phyloP scores from a whole-genome alignment of 192 early-diverging fungal genomes.

The Lunasporangiospora selenospora region DNA sequence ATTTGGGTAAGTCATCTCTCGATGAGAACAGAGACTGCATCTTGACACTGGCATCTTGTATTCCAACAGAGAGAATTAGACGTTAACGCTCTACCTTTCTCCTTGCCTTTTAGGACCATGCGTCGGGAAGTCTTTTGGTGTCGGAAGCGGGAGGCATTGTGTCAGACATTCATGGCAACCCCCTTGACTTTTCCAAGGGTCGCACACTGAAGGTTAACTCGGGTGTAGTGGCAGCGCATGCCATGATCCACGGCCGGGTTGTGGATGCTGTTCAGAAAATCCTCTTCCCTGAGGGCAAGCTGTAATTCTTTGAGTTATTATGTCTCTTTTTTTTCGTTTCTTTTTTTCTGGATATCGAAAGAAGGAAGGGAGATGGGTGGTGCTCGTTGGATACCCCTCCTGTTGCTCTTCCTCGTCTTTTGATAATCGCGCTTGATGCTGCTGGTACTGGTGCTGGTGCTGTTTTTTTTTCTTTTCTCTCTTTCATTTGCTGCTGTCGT shows the following conservation, averaged over 20 bases:
- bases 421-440: too few relatives aligned
- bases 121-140: slow-evolving; percentile 89
- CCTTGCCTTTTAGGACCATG: slow-evolving; percentile 78
- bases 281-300: slow-evolving; percentile 49
- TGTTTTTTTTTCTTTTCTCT: too few relatives aligned
- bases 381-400: too few relatives aligned
- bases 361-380: background rate
- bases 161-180: slow-evolving; percentile 81
- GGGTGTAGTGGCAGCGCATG: slow-evolving; percentile 86
- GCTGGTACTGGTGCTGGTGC: too few relatives aligned
- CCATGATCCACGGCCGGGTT: slow-evolving; percentile 77
- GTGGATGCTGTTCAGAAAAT: slow-evolving; percentile 79
- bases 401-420: too few relatives aligned
- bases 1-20: slow-evolving; percentile 80
- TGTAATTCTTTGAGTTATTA: slow-evolving; percentile 7
- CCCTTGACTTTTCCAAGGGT: slow-evolving; percentile 90
- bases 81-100: background rate
- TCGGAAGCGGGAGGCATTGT: slow-evolving; percentile 92
- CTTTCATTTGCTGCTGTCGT: too few relatives aligned
- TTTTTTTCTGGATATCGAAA: background rate
- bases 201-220: slow-evolving; percentile 84
- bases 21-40: background rate
- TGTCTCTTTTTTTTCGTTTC: background rate
- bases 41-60: background rate
- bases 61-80: background rate